phyloP scores from a whole-genome alignment of 768 basidiomycete genomes.

The Sporobolomyces phaffii region DNA sequence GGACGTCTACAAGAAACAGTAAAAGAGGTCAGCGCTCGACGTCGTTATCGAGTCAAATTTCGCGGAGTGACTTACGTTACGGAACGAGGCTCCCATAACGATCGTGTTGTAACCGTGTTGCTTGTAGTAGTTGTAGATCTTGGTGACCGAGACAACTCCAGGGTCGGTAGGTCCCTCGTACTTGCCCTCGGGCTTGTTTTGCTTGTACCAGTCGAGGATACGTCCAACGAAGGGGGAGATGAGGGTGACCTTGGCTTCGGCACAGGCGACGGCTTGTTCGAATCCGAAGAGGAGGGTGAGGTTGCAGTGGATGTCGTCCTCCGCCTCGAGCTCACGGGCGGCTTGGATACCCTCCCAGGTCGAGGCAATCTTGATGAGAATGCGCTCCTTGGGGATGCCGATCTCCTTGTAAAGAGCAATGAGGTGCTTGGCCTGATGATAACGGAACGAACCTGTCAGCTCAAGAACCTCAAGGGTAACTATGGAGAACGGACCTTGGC shows the following conservation, averaged over 20 bases:
- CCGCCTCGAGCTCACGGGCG: constrained; percentile 85
- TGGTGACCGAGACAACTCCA: constrained; percentile 89
- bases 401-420: constrained; percentile 91
- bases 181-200: constrained; percentile 65
- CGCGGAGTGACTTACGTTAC: constrained; percentile 61
- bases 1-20: constrained; percentile 54
- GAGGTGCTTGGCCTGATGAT: constrained; percentile 54
- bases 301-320: constrained; percentile 95
- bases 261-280: constrained; percentile 95
- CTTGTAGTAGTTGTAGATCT: constrained; percentile 99
- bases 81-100: constrained; percentile 99
- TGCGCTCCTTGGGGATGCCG: constrained; percentile 85
- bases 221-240: constrained; percentile 93
- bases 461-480: too few relatives aligned
- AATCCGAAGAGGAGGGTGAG: constrained; percentile 98
- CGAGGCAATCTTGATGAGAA: constrained; percentile 98
- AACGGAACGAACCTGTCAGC: background rate
- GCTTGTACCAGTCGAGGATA: constrained; percentile 99
- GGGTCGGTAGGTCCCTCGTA: constrained; percentile 91
- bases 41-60: too few relatives aligned
- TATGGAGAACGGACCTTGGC: constrained; percentile 68
- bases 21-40: background rate
- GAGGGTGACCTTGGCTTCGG: constrained; percentile 94
- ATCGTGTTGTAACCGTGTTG: constrained; percentile 97
- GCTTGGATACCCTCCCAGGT: constrained; percentile 99